Conservation (phyloP, 495 filamentous ascomycete species). For the Podospora didyma region DNA sequence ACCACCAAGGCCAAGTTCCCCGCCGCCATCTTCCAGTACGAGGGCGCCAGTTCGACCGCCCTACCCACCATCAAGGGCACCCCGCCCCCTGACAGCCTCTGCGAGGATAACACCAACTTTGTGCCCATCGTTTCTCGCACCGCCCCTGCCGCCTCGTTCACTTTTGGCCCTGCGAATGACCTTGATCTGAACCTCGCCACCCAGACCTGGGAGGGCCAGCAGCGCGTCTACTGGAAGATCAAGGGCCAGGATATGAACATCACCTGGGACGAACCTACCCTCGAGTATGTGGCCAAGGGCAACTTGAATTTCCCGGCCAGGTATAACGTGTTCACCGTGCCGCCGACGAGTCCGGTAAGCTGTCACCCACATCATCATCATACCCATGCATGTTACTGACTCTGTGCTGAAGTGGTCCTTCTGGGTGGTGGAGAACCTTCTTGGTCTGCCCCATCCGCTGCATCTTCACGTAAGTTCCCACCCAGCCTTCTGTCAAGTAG, state of each 20-base stretch:
- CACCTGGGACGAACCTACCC: slow-evolving; percentile 34
- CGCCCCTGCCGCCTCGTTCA: slow-evolving; percentile 13
- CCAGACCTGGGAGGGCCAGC: background rate
- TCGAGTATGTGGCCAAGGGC: slow-evolving; percentile 33
- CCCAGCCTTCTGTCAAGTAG: too few species aligned
- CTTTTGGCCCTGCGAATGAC: background rate
- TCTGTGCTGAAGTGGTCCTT: slow-evolving; percentile 5
- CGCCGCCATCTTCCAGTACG: slow-evolving; percentile 21
- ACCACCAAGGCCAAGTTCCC: slow-evolving; percentile 14
- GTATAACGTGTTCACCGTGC: slow-evolving; percentile 36
- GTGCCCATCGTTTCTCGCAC: slow-evolving; percentile 15
- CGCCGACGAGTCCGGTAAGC: background rate
- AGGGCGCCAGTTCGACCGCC: slow-evolving; percentile 5
- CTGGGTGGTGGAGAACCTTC: slow-evolving; percentile 34
- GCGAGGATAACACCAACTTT: slow-evolving; percentile 13
- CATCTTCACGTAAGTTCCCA: slow-evolving; percentile 42
- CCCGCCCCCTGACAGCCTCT: slow-evolving; percentile 11
- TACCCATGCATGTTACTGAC: slow-evolving; percentile 8
- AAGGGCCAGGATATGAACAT: slow-evolving; percentile 27
- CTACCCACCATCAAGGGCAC: slow-evolving; percentile 7
- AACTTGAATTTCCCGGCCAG: slow-evolving; percentile 25
- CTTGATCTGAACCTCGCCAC: slow-evolving; percentile 11
- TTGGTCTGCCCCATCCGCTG: slow-evolving; percentile 39
- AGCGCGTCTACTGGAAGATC: slow-evolving; percentile 29
- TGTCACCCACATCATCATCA: too few species aligned